These are phyloP conservation scores for Ceratocystis albifundus DNA, from an alignment of 2,329 filamentous ascomycete species.

Conservation along the genomic window DNA sequence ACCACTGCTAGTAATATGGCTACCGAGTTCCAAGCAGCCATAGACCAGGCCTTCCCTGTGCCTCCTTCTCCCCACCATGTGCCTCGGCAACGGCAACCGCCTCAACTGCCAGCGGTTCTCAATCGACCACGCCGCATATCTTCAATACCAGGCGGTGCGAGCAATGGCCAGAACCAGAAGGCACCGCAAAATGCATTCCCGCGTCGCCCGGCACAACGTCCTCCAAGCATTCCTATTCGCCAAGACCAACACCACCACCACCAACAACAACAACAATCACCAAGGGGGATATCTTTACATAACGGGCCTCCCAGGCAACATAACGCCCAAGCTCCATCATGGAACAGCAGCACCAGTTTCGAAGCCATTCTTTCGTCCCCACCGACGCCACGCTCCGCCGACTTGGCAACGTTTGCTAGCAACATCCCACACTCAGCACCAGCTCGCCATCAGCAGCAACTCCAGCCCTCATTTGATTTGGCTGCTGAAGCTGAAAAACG, in stretches of 20 bases:
- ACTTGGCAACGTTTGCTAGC: constrained; percentile 25
- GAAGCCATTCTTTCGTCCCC: constrained; percentile 31
- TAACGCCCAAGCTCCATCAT: constrained; percentile 27
- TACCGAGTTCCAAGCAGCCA: constrained; percentile 5
- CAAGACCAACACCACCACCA: not conserved
- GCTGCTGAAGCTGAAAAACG: constrained; percentile 28
- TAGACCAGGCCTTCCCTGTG: constrained; percentile 10
- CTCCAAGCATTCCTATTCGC: not conserved
- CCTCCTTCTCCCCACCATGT: not conserved
- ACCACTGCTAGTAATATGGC: constrained; percentile 2
- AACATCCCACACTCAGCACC: constrained; percentile 17
- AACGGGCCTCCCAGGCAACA: constrained; percentile 17
- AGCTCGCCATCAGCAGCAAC: constrained; percentile 18
- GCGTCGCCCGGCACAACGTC: constrained; percentile 28
- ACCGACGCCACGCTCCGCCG: constrained; percentile 23
- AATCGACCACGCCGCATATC: constrained; percentile 34
- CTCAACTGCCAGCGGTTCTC: constrained; percentile 24
- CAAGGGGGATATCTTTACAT: too few species aligned
- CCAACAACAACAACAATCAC: not conserved
- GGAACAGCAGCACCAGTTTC: constrained; percentile 29
- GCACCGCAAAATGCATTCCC: constrained; percentile 24
- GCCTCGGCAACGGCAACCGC: not conserved
- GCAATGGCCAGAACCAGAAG: constrained; percentile 8
- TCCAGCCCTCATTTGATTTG: constrained; percentile 22
- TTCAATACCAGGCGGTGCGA: constrained; percentile 24